These are phyloP conservation scores for Yarrowia divulgata DNA, from an alignment of 805 yeast species.

Conservation along the genomic window DNA sequence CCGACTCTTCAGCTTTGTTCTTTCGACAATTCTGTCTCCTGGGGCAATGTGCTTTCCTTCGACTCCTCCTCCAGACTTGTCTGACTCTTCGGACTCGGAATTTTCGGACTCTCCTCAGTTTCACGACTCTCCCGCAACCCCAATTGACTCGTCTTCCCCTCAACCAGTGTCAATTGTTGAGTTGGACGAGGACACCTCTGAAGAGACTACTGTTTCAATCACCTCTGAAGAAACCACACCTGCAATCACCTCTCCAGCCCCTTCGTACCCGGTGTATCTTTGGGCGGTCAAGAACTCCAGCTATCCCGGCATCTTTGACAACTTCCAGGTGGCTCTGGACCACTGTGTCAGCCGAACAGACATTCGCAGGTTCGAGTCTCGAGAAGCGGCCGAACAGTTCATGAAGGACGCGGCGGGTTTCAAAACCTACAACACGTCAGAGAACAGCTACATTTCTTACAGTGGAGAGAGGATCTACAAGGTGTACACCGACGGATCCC, in stretches of 20 bases:
- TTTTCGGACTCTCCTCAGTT: not conserved
- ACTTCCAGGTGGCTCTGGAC: not conserved
- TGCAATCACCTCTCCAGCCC: too few species aligned
- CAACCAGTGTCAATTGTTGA: not conserved
- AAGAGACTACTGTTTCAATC: too few species aligned
- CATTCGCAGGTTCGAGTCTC: not conserved
- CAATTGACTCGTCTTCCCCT: not conserved
- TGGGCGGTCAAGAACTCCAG: not conserved
- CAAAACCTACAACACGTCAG: not conserved
- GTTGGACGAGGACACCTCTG: too few species aligned
- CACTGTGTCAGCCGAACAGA: not conserved
- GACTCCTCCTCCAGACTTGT: not conserved
- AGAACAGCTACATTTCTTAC: not conserved
- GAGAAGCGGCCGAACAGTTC: not conserved
- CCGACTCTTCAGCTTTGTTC: not conserved
- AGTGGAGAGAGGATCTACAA: not conserved
- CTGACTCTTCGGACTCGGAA: not conserved
- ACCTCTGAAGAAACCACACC: too few species aligned
- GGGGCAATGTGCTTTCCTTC: not conserved
- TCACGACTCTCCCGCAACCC: not conserved
- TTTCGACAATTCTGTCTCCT: not conserved
- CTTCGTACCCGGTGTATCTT: not conserved
- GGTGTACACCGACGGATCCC: not conserved
- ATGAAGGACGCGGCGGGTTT: not conserved
- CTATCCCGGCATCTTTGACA: not conserved